phyloP scores from a whole-genome alignment of 169 alveolate species.

The Plasmodium adleri region DNA sequence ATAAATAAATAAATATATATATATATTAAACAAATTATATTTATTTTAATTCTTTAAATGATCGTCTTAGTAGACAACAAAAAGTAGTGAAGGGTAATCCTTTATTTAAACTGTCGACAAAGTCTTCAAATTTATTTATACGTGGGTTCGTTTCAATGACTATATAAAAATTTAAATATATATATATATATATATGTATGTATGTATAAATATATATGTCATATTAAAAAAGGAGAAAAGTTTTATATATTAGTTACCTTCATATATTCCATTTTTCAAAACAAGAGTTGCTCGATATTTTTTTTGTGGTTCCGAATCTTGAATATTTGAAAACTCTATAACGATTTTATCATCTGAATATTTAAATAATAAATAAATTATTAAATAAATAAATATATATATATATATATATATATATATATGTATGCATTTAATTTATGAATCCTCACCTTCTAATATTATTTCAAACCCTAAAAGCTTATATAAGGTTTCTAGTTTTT shows the following conservation, averaged over 20 bases:
- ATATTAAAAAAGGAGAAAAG: not conserved
- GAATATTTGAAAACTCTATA: slow-evolving; percentile 67
- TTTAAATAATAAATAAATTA: not conserved
- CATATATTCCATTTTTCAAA: slow-evolving; percentile 53
- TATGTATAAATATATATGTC: not conserved
- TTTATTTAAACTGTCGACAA: slow-evolving; percentile 38
- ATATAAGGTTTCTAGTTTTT: slow-evolving; percentile 54
- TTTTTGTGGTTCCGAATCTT: slow-evolving; percentile 52
- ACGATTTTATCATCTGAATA: slow-evolving; percentile 43
- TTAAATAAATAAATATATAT: not conserved
- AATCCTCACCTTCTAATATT: slow-evolving; percentile 36
- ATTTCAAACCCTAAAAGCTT: slow-evolving; percentile 67
- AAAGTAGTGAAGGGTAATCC: slow-evolving; percentile 72
- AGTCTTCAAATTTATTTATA: slow-evolving; percentile 53
- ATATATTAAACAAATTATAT: slow-evolving; percentile 3
- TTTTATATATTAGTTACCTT: slow-evolving; percentile 12
- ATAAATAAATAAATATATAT: not conserved
- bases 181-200: not conserved
- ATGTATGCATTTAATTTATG: not conserved
- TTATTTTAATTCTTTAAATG: slow-evolving; percentile 59
- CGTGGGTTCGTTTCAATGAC: slow-evolving; percentile 53
- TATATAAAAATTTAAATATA: slow-evolving; percentile 1
- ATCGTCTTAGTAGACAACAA: slow-evolving; percentile 63
- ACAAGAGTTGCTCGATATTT: slow-evolving; percentile 63
- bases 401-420: not conserved